Base-by-base conservation (phyloP, 176 grass and related monocot genomes). In the Musa schizocarpa region DNA sequence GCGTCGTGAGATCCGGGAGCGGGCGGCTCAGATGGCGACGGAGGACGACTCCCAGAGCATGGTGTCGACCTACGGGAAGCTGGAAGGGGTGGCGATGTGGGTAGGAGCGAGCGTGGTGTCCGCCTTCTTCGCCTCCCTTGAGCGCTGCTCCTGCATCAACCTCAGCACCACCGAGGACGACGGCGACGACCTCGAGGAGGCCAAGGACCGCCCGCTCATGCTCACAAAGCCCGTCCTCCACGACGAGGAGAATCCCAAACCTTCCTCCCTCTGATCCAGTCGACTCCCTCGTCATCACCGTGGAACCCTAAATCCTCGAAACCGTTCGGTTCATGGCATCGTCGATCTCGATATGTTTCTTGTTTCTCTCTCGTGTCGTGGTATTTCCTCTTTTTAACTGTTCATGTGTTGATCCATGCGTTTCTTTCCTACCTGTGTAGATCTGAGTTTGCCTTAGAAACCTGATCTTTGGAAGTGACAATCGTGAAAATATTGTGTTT, bases 101-200 rank as follows among this genome's bases (percentile, higher is more conserved):
- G 52, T 74, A 11, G 72, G 72, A 13, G 23, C 52, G 22, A 57
- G 53, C 72, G 72, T 74, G 22, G 72, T 11, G 53, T 55, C 72
- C 52, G 72, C 72, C 72, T 74, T 74, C 72, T 74, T 74, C 24
- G 72, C 72, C 53, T 74, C 72, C 24, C 72, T 74, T 0, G 72
- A 74, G 72, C 72, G 72, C 22, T 74, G 72, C 53, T 74, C 72
- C 53, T 74, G 72, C 72, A 74, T 74, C 72, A 74, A 74, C 53
- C 72, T 74, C 53, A 56, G 53, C 72, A 74, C 72, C 72, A 9
- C 72, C 53, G 72, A 74, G 72, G 53, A 74, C 72, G 72, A 74
- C 10, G 11, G 24, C 25, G 65, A 68, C 65, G 65, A 68, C 9
- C 13, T 14, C 9, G 65, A 68, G 65, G 65, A 68, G 65, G 65